phyloP scores from a whole-genome alignment of 1,139 yeast genomes.

The Kluyveromyces marxianus region DNA sequence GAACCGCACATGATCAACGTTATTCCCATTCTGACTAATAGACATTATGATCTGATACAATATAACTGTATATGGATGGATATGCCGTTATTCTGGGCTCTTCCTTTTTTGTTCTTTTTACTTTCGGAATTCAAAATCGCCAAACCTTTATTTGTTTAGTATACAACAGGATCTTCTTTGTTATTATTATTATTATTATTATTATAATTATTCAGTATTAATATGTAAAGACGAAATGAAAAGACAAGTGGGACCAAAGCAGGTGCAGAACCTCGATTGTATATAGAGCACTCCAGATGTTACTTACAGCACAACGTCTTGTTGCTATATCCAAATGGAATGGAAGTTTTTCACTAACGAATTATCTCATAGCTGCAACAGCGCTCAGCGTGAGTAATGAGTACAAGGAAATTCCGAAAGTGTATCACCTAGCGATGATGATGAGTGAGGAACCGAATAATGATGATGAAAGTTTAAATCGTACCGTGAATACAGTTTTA shows the following conservation, averaged over 20 bases:
- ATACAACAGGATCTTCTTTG: too few relatives aligned
- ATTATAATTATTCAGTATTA: too few relatives aligned
- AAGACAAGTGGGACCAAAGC: too few relatives aligned
- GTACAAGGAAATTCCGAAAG: slow-evolving; percentile 70
- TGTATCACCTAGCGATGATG: slow-evolving; percentile 63
- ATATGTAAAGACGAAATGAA: too few relatives aligned
- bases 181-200: too few relatives aligned
- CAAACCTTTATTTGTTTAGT: too few relatives aligned
- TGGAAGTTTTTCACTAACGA: slow-evolving; percentile 34
- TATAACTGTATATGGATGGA: too few relatives aligned
- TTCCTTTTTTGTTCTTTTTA: too few relatives aligned
- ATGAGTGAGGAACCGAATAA: slow-evolving; percentile 38
- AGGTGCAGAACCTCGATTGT: too few relatives aligned
- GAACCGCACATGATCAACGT: slow-evolving; percentile 37
- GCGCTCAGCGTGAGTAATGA: slow-evolving; percentile 74
- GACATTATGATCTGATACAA: too few relatives aligned
- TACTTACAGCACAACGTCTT: slow-evolving; percentile 55
- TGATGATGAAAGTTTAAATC: slow-evolving; percentile 23
- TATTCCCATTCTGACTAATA: neutral
- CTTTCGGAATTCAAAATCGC: too few relatives aligned
- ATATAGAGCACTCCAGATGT: neutral
- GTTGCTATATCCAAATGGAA: slow-evolving; percentile 21
- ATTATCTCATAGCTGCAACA: slow-evolving; percentile 79
- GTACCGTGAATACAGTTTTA: slow-evolving; percentile 17
- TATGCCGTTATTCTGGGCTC: too few relatives aligned